These are phyloP conservation scores for Ustilago shanxiensis DNA, from an alignment of 1,284 basidiomycete species.

Conservation along the genomic window DNA sequence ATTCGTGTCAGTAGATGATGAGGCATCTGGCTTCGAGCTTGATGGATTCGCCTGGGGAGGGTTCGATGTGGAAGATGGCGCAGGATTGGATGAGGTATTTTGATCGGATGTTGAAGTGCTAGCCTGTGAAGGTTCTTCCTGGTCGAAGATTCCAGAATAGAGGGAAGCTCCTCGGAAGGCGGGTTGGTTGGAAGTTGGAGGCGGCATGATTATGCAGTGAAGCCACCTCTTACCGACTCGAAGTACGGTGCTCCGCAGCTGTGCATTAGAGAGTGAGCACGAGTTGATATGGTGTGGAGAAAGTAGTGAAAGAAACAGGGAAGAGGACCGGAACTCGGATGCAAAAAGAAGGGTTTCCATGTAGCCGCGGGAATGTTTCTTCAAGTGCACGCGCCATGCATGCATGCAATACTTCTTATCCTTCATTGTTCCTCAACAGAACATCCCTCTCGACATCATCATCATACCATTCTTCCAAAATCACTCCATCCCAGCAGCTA, in stretches of 20 bases:
- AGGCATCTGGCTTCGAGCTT: neutral
- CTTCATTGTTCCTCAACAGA: too few species aligned
- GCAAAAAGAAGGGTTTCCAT: neutral
- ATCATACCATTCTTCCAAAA: too few species aligned
- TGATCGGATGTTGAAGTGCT: neutral
- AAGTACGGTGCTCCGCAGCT: neutral
- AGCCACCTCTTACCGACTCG: too few species aligned
- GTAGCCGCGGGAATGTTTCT: neutral
- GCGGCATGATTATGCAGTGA: constrained; percentile 11
- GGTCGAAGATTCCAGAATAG: constrained; percentile 55
- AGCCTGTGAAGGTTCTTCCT: neutral
- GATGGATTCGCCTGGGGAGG: neutral
- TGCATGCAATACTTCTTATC: neutral
- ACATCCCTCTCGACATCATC: neutral
- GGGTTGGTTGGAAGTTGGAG: constrained; percentile 16
- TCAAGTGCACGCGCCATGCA: constrained; percentile 16
- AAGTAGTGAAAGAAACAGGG: neutral
- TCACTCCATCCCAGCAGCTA: too few species aligned
- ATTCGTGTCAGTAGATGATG: constrained; percentile 4
- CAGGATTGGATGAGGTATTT: neutral
- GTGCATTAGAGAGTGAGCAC: neutral
- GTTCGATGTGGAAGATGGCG: neutral
- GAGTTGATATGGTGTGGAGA: too few species aligned
- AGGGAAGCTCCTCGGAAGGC: constrained; percentile 48
- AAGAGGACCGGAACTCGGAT: constrained; percentile 1